Conservation (phyloP, 2,329 filamentous ascomycete species). For the Aspergillus felis region DNA sequence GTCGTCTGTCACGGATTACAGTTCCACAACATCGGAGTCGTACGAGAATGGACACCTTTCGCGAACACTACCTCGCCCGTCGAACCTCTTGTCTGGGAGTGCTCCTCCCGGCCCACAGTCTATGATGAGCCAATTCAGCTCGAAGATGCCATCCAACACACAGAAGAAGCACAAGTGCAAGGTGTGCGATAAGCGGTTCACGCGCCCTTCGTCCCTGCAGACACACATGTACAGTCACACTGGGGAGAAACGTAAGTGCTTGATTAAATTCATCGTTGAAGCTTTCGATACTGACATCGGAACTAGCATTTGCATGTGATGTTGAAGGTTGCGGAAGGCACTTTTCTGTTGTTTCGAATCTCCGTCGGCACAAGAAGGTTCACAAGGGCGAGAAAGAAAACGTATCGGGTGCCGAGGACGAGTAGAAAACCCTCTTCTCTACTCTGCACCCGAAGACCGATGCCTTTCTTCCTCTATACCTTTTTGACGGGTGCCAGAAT, state of each 20-base stretch:
- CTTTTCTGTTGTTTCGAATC: conserved; percentile 95
- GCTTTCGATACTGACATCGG: conserved; percentile 16
- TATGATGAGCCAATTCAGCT: conserved; percentile 99
- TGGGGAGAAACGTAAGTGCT: conserved; percentile 89
- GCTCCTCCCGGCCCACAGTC: conserved; percentile 83
- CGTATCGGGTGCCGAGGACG: conserved; percentile 39
- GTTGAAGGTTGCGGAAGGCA: conserved; percentile 92
- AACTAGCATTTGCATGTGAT: conserved; percentile 82
- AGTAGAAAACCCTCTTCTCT: conserved; percentile 23
- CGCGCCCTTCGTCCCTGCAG: conserved; percentile 86
- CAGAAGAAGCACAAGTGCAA: conserved; percentile 99
- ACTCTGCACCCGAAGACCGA: neutral
- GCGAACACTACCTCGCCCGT: conserved; percentile 77
- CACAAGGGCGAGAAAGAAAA: conserved; percentile 64
- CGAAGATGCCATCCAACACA: conserved; percentile 89
- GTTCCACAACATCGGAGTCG: conserved; percentile 76
- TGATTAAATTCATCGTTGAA: neutral
- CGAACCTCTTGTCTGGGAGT: conserved; percentile 58
- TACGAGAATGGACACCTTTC: conserved; percentile 71
- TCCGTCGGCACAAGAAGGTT: conserved; percentile 91
- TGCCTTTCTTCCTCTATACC: conserved; percentile 13
- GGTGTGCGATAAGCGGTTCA: conserved; percentile 97
- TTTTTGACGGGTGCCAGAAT: conserved; percentile 5
- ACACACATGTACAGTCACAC: conserved; percentile 99
- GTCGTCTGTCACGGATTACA: conserved; percentile 86